These are phyloP conservation scores for Inga laurina DNA, from an alignment of 306 rosid genomes.

Conservation along the genomic window DNA sequence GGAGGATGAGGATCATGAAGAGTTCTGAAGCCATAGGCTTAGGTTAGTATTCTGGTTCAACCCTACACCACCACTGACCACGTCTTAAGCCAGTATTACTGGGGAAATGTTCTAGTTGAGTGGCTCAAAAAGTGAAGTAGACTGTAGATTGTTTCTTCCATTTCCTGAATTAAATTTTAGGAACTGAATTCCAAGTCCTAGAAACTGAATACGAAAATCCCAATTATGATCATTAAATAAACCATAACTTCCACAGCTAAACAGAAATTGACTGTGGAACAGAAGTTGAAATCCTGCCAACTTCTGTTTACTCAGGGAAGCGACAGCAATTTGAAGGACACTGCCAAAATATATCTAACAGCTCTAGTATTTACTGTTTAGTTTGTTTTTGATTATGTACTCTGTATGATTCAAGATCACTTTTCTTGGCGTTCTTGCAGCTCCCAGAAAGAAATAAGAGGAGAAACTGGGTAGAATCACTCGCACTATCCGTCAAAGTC, in stretches of 20 bases:
- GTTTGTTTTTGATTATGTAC: no score
- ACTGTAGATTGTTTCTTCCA: neutral
- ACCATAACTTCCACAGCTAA: neutral
- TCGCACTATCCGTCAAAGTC: slow-evolving; percentile 43
- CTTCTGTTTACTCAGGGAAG: neutral
- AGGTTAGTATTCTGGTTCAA: slow-evolving; percentile 48
- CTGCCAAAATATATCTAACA: neutral
- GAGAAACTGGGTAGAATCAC: slow-evolving; percentile 46
- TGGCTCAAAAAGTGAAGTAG: neutral
- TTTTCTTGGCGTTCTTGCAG: slow-evolving; percentile 43
- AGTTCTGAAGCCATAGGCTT: slow-evolving; percentile 93
- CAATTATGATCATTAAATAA: neutral
- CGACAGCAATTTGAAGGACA: neutral
- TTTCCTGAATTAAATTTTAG: neutral
- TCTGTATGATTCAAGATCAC: slow-evolving; percentile 8
- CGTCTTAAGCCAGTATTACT: slow-evolving; percentile 1
- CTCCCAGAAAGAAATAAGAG: slow-evolving; percentile 75
- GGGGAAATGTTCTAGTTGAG: neutral
- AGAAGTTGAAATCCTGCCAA: neutral
- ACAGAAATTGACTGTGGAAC: neutral
- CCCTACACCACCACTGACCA: neutral
- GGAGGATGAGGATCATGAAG: slow-evolving; percentile 93
- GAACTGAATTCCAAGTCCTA: neutral
- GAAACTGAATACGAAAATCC: neutral
- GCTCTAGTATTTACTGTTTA: neutral